A percentile compares a stretch with the other conserved stretches of the same genome.
phyloP scores from a whole-genome alignment of 1,284 basidiomycete species.

The Agroathelia rolfsii region DNA sequence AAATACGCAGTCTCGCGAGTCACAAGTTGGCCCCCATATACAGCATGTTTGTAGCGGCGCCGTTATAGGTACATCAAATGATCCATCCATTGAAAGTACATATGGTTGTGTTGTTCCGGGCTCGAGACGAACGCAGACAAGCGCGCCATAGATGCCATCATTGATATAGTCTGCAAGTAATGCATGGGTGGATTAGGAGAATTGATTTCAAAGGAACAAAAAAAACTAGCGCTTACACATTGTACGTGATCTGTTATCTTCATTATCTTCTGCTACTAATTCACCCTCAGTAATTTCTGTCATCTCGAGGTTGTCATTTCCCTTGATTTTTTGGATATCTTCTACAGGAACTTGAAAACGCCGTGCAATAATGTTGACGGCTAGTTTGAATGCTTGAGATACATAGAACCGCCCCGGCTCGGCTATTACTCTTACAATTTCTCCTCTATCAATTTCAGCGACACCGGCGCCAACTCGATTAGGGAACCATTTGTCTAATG shows the following conservation, averaged over 20 bases:
- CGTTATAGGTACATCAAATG: too few species aligned
- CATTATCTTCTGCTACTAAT: conserved; percentile 25
- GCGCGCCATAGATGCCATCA: conserved; percentile 71
- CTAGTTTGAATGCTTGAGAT: conserved; percentile 62
- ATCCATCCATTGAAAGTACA: too few species aligned
- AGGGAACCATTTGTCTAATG: conserved; percentile 58
- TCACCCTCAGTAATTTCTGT: conserved; percentile 17
- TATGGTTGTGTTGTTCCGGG: too few species aligned
- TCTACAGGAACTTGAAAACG: conserved; percentile 32
- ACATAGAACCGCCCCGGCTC: conserved; percentile 75
- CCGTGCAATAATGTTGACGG: conserved; percentile 69
- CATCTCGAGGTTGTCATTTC: too few species aligned
- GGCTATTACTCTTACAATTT: conserved; percentile 64
- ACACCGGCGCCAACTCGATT: conserved; percentile 34
- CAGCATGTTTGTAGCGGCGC: too few species aligned
- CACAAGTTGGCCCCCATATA: conserved; percentile 83
- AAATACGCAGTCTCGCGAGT: conserved; percentile 82
- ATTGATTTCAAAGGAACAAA: conserved; percentile 9
- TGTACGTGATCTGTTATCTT: conserved; percentile 33
- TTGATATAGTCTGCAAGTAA: conserved; percentile 61
- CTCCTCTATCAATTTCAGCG: too few species aligned
- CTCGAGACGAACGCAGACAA: conserved; percentile 49
- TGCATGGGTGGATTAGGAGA: conserved; percentile 4
- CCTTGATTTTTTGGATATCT: conserved; percentile 22
- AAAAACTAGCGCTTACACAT: conserved; percentile 37